Evolutionary conservation across 2,329 filamentous ascomycete genomes (phyloP), one percentile per base, ranked within the genome.

Genomic region (Diaporthe sp.): DNA sequence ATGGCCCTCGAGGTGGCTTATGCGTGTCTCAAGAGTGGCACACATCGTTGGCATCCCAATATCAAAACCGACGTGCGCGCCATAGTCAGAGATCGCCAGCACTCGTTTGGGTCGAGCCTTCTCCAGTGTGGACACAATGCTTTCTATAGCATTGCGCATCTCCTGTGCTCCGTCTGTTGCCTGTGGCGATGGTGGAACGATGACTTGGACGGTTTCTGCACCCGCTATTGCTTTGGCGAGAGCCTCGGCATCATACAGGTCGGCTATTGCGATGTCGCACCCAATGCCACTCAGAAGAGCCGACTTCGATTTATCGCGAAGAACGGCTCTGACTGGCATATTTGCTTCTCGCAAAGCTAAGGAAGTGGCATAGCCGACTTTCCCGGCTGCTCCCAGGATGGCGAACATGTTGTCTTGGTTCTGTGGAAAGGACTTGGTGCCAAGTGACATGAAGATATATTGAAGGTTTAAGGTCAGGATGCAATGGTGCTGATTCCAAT

Each of bases 271-370:
- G 57, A 60, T 39, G 7, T n/a, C 57, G 57, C 57, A 60, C 31
- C 57, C 57, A 60, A 60, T 37, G 3, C 9, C 57, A 12, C 31
- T 60, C 34, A 60, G 34, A 39, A 19, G 22, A 60, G 31, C 57
- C 39, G 57, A 34, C 57, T 25, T 60, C 0, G 57, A 60, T 25
- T 39, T 10, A 25, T 60, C 34, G 12, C 57, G 19, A 22, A 60
- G 57, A 2, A 60, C 6, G 57, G 57, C 57, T 60, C 57, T 39
- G 19, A 60, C 57, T n/a, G 19, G 22, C 19, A 37, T 3, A 37
- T 39, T 60, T 60, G 31, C 57, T 60, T 60, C 57, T 60, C 57
- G 31, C 57, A 60, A 60, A 37, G 57, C 57, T 39, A 60, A 15
- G 57, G 7, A 37, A 39, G 57, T 60, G 19, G 57, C 57, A 39